These are phyloP conservation scores for Irineochytrium annulatum DNA, from an alignment of 192 early-diverging fungal species.

Conservation along the genomic window DNA sequence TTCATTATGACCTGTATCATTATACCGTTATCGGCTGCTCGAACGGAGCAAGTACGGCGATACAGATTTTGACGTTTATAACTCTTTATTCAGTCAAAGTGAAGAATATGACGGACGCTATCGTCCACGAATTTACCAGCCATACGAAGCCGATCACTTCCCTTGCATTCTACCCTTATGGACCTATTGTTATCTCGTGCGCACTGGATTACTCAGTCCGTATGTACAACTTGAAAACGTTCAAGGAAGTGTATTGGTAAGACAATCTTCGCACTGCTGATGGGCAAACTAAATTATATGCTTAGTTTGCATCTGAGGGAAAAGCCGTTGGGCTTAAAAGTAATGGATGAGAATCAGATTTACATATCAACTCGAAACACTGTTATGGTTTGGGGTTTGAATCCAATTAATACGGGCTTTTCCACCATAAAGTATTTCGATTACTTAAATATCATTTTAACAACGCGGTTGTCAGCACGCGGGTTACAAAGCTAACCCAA, in stretches of 20 bases:
- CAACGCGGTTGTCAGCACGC: slow-evolving; percentile 23
- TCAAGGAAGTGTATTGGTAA: slow-evolving; percentile 50
- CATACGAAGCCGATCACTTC: slow-evolving; percentile 45
- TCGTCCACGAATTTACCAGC: slow-evolving; percentile 45
- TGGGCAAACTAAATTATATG: slow-evolving; percentile 2
- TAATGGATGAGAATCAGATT: slow-evolving; percentile 41
- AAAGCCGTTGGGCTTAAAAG: slow-evolving; percentile 28
- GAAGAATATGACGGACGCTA: slow-evolving; percentile 29
- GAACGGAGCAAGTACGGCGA: slow-evolving; percentile 41
- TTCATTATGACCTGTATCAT: slow-evolving; percentile 35
- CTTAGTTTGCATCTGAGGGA: slow-evolving; percentile 39
- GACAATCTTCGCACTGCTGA: background rate
- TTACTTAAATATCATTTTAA: background rate
- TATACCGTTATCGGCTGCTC: slow-evolving; percentile 44
- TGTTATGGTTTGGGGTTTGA: slow-evolving; percentile 42
- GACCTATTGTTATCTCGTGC: slow-evolving; percentile 35
- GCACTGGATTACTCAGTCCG: slow-evolving; percentile 42
- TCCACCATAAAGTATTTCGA: slow-evolving; percentile 33
- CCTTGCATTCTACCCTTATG: slow-evolving; percentile 34
- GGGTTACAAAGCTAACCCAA: slow-evolving; percentile 10
- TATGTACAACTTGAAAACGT: slow-evolving; percentile 43
- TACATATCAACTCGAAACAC: slow-evolving; percentile 29
- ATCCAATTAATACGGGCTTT: slow-evolving; percentile 49
- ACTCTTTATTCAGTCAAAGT: slow-evolving; percentile 31
- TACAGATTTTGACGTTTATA: slow-evolving; percentile 1